phyloP scores from a whole-genome alignment of 139 green algal genomes.

The Coccomyxa sp. region DNA sequence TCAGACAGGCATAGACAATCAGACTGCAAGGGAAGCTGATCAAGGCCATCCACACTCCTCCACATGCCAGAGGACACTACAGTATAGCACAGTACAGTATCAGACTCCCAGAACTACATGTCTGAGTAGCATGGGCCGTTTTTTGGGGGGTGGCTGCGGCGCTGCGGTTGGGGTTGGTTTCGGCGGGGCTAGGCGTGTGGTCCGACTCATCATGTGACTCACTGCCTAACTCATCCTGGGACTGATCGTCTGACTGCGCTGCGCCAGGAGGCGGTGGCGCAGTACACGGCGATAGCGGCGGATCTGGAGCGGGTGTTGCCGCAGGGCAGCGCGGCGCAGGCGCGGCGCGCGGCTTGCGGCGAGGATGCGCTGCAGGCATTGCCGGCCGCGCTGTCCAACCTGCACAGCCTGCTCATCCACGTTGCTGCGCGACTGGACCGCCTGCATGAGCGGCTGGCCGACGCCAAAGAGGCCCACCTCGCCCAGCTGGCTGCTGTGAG shows the following conservation, averaged over 20 bases:
- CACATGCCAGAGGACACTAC: no score
- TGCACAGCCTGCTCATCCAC: slow-evolving; percentile 37
- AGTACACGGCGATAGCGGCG: slow-evolving; percentile 14
- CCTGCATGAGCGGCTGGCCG: slow-evolving; percentile 30
- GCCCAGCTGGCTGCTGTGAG: neutral
- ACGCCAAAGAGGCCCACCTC: slow-evolving; percentile 17
- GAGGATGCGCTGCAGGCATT: slow-evolving; percentile 5
- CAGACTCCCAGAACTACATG: no score
- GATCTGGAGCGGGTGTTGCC: slow-evolving; percentile 35
- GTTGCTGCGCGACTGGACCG: slow-evolving; percentile 26
- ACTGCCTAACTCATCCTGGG: no score
- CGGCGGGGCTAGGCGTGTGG: no score
- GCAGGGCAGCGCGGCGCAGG: neutral
- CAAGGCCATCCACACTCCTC: no score
- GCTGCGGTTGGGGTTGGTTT: no score
- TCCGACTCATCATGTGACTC: no score
- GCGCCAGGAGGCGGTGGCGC: slow-evolving; percentile 8
- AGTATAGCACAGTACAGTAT: no score
- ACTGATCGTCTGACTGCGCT: neutral
- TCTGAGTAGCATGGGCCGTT: no score
- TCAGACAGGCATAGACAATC: no score
- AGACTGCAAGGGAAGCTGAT: no score
- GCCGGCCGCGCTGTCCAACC: slow-evolving; percentile 27
- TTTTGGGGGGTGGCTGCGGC: no score
- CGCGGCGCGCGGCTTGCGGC: neutral